phyloP scores from a whole-genome alignment of 768 basidiomycete genomes.

The Ephemerocybe angulata region DNA sequence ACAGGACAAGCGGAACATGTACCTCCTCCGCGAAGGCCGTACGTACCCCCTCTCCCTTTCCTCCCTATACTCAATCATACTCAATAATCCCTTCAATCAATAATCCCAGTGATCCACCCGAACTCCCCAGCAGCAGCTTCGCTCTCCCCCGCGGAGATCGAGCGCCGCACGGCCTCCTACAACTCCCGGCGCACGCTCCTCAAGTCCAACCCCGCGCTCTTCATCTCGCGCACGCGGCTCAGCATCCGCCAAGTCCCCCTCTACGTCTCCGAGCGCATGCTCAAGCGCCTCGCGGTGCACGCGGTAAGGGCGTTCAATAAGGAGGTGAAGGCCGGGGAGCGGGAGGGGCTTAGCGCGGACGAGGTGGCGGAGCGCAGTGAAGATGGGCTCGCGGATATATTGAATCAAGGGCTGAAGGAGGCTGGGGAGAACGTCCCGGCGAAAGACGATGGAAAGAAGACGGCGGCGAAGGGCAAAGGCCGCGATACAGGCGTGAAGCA shows the following conservation, averaged over 20 bases:
- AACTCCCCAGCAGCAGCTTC: conserved; percentile 76
- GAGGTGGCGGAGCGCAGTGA: conserved; percentile 54
- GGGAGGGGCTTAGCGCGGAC: conserved; percentile 64
- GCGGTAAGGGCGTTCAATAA: conserved; percentile 74
- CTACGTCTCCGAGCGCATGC: conserved; percentile 83
- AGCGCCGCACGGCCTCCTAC: conserved; percentile 81
- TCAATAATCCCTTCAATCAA: conserved; percentile 1
- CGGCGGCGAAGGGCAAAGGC: conserved; percentile 24
- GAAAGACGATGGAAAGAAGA: conserved; percentile 8
- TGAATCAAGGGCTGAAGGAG: conserved; percentile 42
- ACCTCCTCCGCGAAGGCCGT: conserved; percentile 96
- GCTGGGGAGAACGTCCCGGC: conserved; percentile 34
- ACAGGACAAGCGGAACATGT: conserved; percentile 92
- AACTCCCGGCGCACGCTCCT: conserved; percentile 80
- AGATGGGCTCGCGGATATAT: conserved; percentile 21
- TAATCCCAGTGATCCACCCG: conserved; percentile 75
- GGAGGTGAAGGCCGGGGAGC: conserved; percentile 62
- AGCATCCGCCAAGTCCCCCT: conserved; percentile 90
- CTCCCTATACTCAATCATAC: not conserved
- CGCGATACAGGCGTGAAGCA: conserved; percentile 62
- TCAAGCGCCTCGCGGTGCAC: conserved; percentile 85
- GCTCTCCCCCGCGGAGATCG: conserved; percentile 72
- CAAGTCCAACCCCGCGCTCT: conserved; percentile 89
- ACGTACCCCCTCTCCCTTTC: too few relatives aligned
- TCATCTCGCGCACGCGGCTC: conserved; percentile 91